phyloP scores from a whole-genome alignment of 2,329 filamentous ascomycete genomes.

The Aspergillus jensenii region DNA sequence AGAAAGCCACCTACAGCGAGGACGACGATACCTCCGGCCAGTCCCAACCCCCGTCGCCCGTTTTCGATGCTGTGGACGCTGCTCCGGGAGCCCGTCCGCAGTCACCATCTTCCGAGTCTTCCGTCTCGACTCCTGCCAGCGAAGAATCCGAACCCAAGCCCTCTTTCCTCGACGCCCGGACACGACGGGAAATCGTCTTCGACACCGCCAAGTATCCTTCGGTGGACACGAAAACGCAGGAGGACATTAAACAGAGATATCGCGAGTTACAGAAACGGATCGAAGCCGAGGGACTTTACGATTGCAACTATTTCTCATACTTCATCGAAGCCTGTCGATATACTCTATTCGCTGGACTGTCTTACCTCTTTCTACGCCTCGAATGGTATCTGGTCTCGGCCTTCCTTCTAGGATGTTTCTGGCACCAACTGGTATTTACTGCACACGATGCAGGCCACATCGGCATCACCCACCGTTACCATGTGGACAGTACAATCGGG shows the following conservation, averaged over 20 bases:
- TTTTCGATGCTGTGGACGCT: conserved; percentile 56
- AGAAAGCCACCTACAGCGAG: conserved; percentile 38
- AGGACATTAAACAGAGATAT: conserved; percentile 75
- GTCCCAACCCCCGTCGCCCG: conserved; percentile 58
- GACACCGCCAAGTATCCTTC: conserved; percentile 80
- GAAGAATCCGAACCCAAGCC: conserved; percentile 42
- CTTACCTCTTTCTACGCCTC: conserved; percentile 60
- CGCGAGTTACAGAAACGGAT: conserved; percentile 73
- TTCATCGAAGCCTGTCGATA: conserved; percentile 74
- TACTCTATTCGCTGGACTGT: conserved; percentile 61
- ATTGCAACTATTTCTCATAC: conserved; percentile 82
- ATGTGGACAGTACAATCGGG: conserved; percentile 77
- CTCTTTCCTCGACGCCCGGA: conserved; percentile 70
- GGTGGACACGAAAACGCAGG: conserved; percentile 71
- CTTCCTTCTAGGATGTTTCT: conserved; percentile 75
- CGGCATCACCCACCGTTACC: conserved; percentile 92
- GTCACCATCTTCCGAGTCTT: conserved; percentile 28
- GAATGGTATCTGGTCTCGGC: conserved; percentile 71
- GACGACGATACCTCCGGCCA: conserved; percentile 48
- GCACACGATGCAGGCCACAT: conserved; percentile 96
- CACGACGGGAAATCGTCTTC: conserved; percentile 70
- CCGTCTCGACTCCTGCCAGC: conserved; percentile 27
- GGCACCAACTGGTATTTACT: conserved; percentile 93
- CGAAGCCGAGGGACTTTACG: conserved; percentile 71
- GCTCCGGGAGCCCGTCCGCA: conserved; percentile 36